Evolutionary conservation across 75 land plant species (phyloP).

Genomic region (Sequoia sempervirens): DNA sequence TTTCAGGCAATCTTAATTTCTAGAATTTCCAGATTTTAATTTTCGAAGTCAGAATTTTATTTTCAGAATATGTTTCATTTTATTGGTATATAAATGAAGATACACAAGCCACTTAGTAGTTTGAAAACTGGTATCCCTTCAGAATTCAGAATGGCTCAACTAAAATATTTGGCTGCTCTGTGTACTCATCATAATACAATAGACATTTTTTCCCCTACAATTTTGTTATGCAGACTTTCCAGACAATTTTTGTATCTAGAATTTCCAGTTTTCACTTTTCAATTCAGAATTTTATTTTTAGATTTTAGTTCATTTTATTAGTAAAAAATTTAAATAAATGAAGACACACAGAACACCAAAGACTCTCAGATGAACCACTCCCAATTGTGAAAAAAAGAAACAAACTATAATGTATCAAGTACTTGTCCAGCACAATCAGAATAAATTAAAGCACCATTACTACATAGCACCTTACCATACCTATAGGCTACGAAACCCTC

Average conservation of each 20-base stretch:
- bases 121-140: background rate
- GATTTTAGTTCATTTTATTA: background rate
- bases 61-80: background rate
- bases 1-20: no score
- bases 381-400: background rate
- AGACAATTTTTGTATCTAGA: background rate
- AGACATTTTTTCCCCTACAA: background rate
- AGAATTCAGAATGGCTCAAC: background rate
- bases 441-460: background rate
- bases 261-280: background rate
- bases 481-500: background rate
- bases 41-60: background rate
- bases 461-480: background rate
- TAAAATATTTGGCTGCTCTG: background rate
- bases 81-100: background rate
- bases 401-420: background rate
- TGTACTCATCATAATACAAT: background rate
- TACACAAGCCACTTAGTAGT: no score
- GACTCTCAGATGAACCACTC: background rate
- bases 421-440: background rate
- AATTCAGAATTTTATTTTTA: background rate
- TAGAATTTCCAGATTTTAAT: background rate
- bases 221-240: background rate
- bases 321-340: no score
- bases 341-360: no score